Conservation (phyloP, 2,329 filamentous ascomycete species). For the Phyllosticta ampelicida region DNA sequence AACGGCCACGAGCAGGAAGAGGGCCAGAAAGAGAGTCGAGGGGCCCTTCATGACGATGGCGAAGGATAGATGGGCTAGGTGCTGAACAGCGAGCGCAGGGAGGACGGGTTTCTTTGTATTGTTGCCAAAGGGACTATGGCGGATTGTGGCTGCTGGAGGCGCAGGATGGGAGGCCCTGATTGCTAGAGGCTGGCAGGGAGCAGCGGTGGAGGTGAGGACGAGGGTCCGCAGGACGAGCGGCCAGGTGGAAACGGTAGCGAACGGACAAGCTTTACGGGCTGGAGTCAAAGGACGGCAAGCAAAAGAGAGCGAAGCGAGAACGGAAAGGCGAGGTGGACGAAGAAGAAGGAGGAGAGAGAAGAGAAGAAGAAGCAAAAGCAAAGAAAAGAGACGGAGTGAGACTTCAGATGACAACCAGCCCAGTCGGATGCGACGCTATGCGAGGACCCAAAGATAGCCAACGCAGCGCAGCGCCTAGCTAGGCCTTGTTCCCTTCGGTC, state of each 20-base stretch:
- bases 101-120: background rate
- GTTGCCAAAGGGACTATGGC: background rate
- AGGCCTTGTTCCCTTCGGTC: too few species aligned
- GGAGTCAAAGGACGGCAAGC: background rate
- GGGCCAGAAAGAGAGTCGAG: conserved; percentile 1
- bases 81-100: background rate
- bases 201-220: background rate
- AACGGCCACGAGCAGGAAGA: conserved; percentile 5
- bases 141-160: background rate
- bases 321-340: background rate
- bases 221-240: background rate
- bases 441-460: background rate
- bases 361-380: background rate
- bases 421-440: background rate
- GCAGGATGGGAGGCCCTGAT: background rate
- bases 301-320: too few species aligned
- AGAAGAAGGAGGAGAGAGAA: too few species aligned
- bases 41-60: conserved; percentile 2
- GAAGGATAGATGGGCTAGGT: background rate
- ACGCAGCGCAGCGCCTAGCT: too few species aligned
- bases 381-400: background rate
- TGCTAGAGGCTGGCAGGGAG: background rate
- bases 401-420: background rate
- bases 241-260: background rate
- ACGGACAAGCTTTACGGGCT: background rate